Conservation (phyloP, 805 yeast species). For the Trichomonascus vanleenenianus region DNA sequence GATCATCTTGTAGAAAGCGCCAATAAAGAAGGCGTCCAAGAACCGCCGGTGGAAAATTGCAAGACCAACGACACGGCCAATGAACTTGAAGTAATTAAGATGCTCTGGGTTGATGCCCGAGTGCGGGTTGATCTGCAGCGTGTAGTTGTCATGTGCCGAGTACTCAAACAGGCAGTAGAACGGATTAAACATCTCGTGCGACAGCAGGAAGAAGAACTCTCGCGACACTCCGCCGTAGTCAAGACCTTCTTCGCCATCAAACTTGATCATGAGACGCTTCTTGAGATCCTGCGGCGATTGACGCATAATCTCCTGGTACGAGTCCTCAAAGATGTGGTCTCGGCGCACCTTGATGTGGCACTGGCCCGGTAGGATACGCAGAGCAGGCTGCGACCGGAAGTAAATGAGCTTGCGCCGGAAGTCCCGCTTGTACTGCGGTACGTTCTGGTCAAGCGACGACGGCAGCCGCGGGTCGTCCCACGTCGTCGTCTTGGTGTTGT, state of each 20-base stretch:
- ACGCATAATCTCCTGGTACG: constrained; percentile 97
- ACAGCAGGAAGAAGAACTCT: constrained; percentile 91
- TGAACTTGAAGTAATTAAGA: constrained; percentile 93
- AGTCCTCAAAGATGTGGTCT: constrained; percentile 93
- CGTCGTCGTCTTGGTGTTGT: constrained; percentile 97
- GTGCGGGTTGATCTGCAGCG: constrained; percentile 95
- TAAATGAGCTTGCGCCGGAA: constrained; percentile 95
- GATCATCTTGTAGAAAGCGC: constrained; percentile 97
- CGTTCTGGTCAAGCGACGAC: constrained; percentile 93
- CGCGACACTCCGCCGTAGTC: constrained; percentile 99
- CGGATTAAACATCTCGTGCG: constrained; percentile 99
- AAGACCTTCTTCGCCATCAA: constrained; percentile 98
- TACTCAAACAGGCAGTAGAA: constrained; percentile 95
- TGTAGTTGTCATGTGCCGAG: constrained; percentile 96
- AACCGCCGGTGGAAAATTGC: constrained; percentile 98
- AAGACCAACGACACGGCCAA: constrained; percentile 96
- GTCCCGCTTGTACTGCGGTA: constrained; percentile 98
- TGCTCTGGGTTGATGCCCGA: constrained; percentile 97
- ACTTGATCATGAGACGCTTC: constrained; percentile 95
- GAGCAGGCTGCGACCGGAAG: constrained; percentile 96
- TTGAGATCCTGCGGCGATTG: constrained; percentile 97
- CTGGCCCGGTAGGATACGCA: constrained; percentile 95
- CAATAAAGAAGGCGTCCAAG: constrained; percentile 96
- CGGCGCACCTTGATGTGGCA: constrained; percentile 97
- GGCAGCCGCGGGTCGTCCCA: constrained; percentile 99